These are phyloP conservation scores for Salix koriyanagi DNA, from an alignment of 345 rosid species.

Conservation along the genomic window DNA sequence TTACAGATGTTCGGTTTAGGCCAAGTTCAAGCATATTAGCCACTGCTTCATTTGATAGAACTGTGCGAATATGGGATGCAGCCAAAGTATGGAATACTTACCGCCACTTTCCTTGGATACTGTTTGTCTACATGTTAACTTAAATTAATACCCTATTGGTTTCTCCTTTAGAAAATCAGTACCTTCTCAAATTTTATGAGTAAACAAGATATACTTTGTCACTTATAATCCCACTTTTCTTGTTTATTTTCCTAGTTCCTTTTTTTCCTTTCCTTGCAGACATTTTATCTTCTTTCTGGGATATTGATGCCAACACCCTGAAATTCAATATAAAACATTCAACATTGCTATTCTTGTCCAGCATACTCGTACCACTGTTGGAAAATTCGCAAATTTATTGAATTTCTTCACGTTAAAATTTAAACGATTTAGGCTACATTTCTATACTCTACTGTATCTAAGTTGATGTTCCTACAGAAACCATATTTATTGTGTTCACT, in stretches of 20 bases:
- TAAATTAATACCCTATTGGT: too few relatives aligned
- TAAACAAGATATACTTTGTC: neutral
- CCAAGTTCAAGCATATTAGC: conserved; percentile 30
- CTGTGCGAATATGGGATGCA: conserved; percentile 37
- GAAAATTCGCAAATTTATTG: neutral
- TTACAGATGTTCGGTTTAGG: conserved; percentile 33
- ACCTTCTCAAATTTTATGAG: neutral
- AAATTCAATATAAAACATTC: neutral
- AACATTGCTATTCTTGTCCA: neutral
- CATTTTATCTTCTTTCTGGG: neutral
- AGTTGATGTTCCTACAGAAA: neutral
- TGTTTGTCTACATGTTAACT: neutral
- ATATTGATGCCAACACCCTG: neutral
- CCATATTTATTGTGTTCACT: neutral
- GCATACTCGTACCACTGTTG: neutral
- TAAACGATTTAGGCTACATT: neutral
- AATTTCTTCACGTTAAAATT: neutral
- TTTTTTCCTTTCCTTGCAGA: neutral
- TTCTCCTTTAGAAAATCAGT: neutral
- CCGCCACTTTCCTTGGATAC: neutral
- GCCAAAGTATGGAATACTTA: conserved; percentile 16
- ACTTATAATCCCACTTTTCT: neutral
- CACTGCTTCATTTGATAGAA: conserved; percentile 34
- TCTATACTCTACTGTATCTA: neutral
- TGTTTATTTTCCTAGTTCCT: neutral